phyloP scores from a whole-genome alignment of 352 stramenopile species.

The Achlya hypogyna region DNA sequence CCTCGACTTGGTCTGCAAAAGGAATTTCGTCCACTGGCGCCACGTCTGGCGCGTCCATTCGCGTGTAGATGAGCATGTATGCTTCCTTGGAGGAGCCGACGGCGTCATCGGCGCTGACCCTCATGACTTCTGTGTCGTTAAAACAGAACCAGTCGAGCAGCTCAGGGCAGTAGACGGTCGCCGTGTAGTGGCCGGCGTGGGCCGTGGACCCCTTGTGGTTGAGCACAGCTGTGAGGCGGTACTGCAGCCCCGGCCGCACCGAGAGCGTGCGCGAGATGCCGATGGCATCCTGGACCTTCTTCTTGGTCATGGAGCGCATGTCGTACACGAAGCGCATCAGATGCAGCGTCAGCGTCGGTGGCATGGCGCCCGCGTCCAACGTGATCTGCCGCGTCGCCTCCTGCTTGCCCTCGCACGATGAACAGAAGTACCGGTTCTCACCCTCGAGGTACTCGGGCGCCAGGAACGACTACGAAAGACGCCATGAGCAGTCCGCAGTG shows the following conservation, averaged over 20 bases:
- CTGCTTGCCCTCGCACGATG: slow-evolving; percentile 64
- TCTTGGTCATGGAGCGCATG: slow-evolving; percentile 54
- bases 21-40: slow-evolving; percentile 34
- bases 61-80: slow-evolving; percentile 81
- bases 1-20: slow-evolving; percentile 39
- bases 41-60: slow-evolving; percentile 27
- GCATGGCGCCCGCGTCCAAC: slow-evolving; percentile 41
- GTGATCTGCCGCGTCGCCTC: slow-evolving; percentile 65
- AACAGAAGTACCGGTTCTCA: slow-evolving; percentile 85
- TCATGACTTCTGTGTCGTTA: slow-evolving; percentile 65
- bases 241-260: slow-evolving; percentile 48
- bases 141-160: slow-evolving; percentile 69
- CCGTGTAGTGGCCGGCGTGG: slow-evolving; percentile 79
- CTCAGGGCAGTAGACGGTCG: slow-evolving; percentile 54
- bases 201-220: slow-evolving; percentile 78
- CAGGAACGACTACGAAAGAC: slow-evolving; percentile 47
- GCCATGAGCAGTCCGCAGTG: neutral
- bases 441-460: slow-evolving; percentile 63
- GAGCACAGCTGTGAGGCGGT: slow-evolving; percentile 64
- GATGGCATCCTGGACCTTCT: slow-evolving; percentile 84
- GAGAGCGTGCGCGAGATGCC: slow-evolving; percentile 63
- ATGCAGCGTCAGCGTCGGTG: slow-evolving; percentile 67
- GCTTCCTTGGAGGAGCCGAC: slow-evolving; percentile 58
- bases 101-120: slow-evolving; percentile 35
- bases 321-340: slow-evolving; percentile 85